Conservation (phyloP, 768 basidiomycete genomes). For the Tubosaeta brunneosetosa region DNA sequence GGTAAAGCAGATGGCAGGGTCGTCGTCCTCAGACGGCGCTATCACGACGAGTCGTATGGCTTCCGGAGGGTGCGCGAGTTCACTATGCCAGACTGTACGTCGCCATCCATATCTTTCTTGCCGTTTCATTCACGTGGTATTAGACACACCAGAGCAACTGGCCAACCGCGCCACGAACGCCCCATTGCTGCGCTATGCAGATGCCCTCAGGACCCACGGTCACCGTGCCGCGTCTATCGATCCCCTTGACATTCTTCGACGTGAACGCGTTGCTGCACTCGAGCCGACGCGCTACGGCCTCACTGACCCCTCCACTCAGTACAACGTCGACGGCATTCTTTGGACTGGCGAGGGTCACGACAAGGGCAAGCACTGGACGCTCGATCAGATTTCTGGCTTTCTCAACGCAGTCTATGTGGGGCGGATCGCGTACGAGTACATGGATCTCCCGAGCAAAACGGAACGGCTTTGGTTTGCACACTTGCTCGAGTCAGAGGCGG, state of each 20-base stretch:
- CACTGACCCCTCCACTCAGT: conserved; percentile 44
- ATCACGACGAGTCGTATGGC: conserved; percentile 80
- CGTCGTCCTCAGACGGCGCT: conserved; percentile 32
- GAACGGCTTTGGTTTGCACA: conserved; percentile 89
- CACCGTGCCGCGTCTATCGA: conserved; percentile 85
- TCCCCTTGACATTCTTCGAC: conserved; percentile 80
- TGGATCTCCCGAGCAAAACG: conserved; percentile 83
- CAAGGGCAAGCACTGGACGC: conserved; percentile 49
- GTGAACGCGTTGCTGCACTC: conserved; percentile 75
- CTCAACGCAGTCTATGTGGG: conserved; percentile 75
- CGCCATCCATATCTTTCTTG: not conserved
- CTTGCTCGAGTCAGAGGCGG: conserved; percentile 57
- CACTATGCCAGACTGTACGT: conserved; percentile 68
- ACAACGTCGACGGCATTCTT: conserved; percentile 76
- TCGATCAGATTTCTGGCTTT: conserved; percentile 66
- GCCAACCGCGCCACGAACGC: conserved; percentile 69
- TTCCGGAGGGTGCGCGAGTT: conserved; percentile 63
- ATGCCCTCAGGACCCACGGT: conserved; percentile 79
- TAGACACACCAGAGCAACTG: conserved; percentile 64
- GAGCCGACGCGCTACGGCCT: conserved; percentile 77
- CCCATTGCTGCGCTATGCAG: conserved; percentile 80
- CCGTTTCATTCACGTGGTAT: not conserved
- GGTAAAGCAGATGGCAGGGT: conserved; percentile 10
- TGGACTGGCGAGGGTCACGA: conserved; percentile 49
- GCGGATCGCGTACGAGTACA: conserved; percentile 86